These are phyloP conservation scores for Paraphaeosphaeria sporulosa DNA, from an alignment of 2,329 filamentous ascomycete species.

Conservation along the genomic window DNA sequence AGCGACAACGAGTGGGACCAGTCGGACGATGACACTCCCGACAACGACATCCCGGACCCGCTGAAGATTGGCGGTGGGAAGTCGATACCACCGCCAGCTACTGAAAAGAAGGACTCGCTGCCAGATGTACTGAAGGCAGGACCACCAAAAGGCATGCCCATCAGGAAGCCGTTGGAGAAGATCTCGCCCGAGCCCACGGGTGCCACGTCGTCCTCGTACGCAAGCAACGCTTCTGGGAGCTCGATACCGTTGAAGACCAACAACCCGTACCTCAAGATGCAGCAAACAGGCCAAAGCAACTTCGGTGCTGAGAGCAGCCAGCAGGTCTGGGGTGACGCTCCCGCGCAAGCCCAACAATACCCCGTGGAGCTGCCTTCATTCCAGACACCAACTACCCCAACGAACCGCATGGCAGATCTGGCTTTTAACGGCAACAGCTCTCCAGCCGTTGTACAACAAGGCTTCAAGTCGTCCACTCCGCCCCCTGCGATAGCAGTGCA, in stretches of 20 bases:
- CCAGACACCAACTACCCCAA: constrained; percentile 49
- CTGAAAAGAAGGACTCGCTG: constrained; percentile 24
- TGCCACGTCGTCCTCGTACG: constrained; percentile 36
- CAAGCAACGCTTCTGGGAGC: constrained; percentile 40
- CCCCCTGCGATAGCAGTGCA: constrained; percentile 36
- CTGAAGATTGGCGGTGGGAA: constrained; percentile 47
- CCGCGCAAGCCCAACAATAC: constrained; percentile 34
- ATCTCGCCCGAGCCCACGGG: constrained; percentile 41
- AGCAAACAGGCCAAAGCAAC: constrained; percentile 45
- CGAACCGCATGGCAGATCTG: constrained; percentile 49
- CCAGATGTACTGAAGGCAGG: constrained; percentile 43
- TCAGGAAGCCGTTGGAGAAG: constrained; percentile 38
- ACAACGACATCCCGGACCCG: constrained; percentile 42
- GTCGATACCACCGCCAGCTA: constrained; percentile 25
- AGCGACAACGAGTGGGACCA: constrained; percentile 49
- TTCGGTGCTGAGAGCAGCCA: constrained; percentile 48
- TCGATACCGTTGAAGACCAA: constrained; percentile 50
- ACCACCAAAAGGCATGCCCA: constrained; percentile 40
- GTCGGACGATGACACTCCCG: constrained; percentile 44
- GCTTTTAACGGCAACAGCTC: constrained; percentile 37
- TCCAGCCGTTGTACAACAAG: constrained; percentile 15
- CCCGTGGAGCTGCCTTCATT: constrained; percentile 52
- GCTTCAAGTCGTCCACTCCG: constrained; percentile 27
- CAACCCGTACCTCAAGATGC: constrained; percentile 54
- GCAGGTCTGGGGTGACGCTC: constrained; percentile 49